Evolutionary conservation across 768 basidiomycete species (phyloP), one percentile per base, ranked within the genome.

Genomic region (Rhodotorula diobovata): DNA sequence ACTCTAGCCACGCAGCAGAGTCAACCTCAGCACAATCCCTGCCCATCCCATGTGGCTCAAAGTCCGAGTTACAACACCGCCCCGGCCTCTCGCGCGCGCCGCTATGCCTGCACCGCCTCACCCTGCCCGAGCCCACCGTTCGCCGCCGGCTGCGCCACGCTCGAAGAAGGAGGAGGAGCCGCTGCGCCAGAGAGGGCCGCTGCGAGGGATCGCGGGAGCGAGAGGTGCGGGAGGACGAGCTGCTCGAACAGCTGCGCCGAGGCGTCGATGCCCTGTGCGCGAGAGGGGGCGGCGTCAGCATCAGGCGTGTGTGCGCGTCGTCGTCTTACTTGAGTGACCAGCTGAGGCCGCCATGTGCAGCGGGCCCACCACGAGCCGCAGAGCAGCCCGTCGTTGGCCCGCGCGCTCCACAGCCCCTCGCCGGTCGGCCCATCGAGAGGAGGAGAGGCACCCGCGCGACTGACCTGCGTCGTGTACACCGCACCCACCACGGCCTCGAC

Each of bases 381-480:
- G n/a, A n/a, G n/a, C n/a, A n/a, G n/a, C n/a, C n/a, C n/a, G n/a
- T n/a, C n/a, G n/a, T n/a, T n/a, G n/a, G n/a, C n/a, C n/a, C n/a
- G n/a, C n/a, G n/a, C n/a, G n/a, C n/a, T n/a, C n/a, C n/a, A n/a
- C n/a, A n/a, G n/a, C n/a, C n/a, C 41, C 15, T 20, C 45, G 45
- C 15, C 23, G 18, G 15, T 16, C 21, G 4, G 20, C 45, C 45
- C 20, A 23, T 23, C 20, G n/a, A 59, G n/a, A 32, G 20, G 9
- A 25, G 14, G 56, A 30, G 10, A 54, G 46, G 21, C n/a, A 23
- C n/a, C n/a, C n/a, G n/a, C n/a, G n/a, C n/a, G n/a, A 10, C 63
- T 39, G 32, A 66, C 72, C 63, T 73, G 67, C 32, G 67, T 66
- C n/a, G 67, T 69, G 48, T 62, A 73, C 20, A 69, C 64, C 12